These are phyloP conservation scores for Aspergillus sp. DNA, from an alignment of 2,329 filamentous ascomycete genomes.

Conservation along the genomic window DNA sequence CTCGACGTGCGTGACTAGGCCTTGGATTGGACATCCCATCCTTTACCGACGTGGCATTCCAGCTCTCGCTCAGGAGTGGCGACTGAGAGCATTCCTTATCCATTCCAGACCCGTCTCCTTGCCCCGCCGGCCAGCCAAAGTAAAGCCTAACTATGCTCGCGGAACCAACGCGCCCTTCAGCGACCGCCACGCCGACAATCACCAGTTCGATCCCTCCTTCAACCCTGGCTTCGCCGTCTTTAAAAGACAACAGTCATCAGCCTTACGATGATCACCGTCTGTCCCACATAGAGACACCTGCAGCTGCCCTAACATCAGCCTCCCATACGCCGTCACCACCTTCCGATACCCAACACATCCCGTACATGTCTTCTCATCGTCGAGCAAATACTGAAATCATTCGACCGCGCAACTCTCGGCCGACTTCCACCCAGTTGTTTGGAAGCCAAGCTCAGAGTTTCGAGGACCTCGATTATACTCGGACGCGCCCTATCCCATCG, in stretches of 20 bases:
- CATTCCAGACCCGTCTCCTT: constrained; percentile 22
- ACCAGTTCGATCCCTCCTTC: constrained; percentile 13
- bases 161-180: constrained; percentile 19
- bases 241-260: constrained; percentile 13
- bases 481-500: constrained; percentile 12
- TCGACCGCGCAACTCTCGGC: constrained; percentile 24
- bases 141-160: constrained; percentile 20
- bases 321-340: constrained; percentile 17
- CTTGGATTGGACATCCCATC: constrained; percentile 20
- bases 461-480: constrained; percentile 22
- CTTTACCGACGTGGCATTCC: constrained; percentile 34
- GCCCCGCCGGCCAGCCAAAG: constrained; percentile 17
- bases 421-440: constrained; percentile 22
- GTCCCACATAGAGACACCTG: constrained; percentile 15
- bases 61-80: constrained; percentile 24
- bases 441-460: constrained; percentile 24
- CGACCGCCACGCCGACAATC: constrained; percentile 18
- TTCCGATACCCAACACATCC: constrained; percentile 17
- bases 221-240: constrained; percentile 11
- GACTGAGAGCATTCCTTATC: constrained; percentile 18
- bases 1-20: constrained; percentile 19
- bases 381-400: constrained; percentile 36
- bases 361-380: constrained; percentile 28
- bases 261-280: constrained; percentile 16
- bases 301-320: constrained; percentile 16